Evolutionary conservation across 108 stramenopile genomes (phyloP).

Genomic region (Conticribra weissflogii): DNA sequence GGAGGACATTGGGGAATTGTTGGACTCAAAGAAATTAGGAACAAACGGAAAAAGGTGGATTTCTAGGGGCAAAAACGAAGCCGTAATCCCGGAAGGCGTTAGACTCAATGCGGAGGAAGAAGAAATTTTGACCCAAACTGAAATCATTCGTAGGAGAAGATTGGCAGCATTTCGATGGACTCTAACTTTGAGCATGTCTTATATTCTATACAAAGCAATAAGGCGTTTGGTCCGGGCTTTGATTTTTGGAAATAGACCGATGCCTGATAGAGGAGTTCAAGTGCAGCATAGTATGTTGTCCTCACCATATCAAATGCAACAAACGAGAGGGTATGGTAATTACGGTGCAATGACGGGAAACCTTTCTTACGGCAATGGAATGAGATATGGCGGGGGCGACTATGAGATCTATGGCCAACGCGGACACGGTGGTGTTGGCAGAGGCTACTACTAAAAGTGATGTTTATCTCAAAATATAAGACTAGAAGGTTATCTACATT

Average conservation of each 20-base stretch:
- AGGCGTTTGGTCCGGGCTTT: slow-evolving; percentile 45
- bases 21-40: slow-evolving; percentile 61
- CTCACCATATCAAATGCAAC: neutral
- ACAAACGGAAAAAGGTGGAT: slow-evolving; percentile 57
- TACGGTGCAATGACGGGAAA: slow-evolving; percentile 20
- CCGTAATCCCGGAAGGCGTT: too few relatives aligned
- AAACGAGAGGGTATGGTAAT: slow-evolving; percentile 7
- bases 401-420: slow-evolving; percentile 6
- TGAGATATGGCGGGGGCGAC: slow-evolving; percentile 29
- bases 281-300: neutral
- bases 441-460: slow-evolving; percentile 19
- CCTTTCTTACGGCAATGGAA: slow-evolving; percentile 21
- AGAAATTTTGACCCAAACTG: slow-evolving; percentile 31
- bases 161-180: slow-evolving; percentile 77
- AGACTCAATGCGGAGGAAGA: too few relatives aligned
- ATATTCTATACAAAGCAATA: slow-evolving; percentile 58
- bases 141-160: slow-evolving; percentile 53
- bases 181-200: slow-evolving; percentile 60
- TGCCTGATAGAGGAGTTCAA: slow-evolving; percentile 4
- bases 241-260: slow-evolving; percentile 19
- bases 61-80: too few relatives aligned
- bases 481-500: too few relatives aligned
- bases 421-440: neutral
- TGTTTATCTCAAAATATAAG: too few relatives aligned
- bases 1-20: slow-evolving; percentile 54